Conservation (phyloP, 495 filamentous ascomycete species). For the Penicillium bialowiezense region DNA sequence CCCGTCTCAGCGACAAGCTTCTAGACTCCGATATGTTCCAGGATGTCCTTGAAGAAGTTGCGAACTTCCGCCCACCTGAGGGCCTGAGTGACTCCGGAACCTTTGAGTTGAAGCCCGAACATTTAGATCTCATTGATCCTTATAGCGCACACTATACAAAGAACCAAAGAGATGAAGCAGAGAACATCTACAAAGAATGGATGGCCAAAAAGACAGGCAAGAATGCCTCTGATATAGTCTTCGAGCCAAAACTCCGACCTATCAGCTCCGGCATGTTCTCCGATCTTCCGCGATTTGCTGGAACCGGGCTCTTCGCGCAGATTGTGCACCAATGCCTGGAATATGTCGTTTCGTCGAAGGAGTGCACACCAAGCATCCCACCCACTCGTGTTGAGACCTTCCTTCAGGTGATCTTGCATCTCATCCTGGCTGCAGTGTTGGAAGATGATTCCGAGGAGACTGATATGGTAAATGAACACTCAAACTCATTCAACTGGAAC, state of each 20-base stretch:
- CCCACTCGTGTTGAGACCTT: slow-evolving; percentile 84
- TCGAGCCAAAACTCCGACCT: slow-evolving; percentile 79
- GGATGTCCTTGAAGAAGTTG: slow-evolving; percentile 86
- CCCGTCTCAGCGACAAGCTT: slow-evolving; percentile 58
- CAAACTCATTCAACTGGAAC: slow-evolving; percentile 63
- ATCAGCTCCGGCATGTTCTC: slow-evolving; percentile 75
- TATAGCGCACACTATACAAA: slow-evolving; percentile 94
- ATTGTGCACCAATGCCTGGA: slow-evolving; percentile 84
- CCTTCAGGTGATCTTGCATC: slow-evolving; percentile 84
- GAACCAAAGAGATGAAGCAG: slow-evolving; percentile 95
- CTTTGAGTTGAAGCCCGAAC: slow-evolving; percentile 86
- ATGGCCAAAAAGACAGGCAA: slow-evolving; percentile 86
- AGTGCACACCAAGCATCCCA: slow-evolving; percentile 67
- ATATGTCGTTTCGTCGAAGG: slow-evolving; percentile 65
- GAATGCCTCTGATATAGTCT: slow-evolving; percentile 79
- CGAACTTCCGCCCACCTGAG: slow-evolving; percentile 84
- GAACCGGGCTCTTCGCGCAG: slow-evolving; percentile 82
- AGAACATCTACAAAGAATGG: slow-evolving; percentile 80
- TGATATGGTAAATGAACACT: slow-evolving; percentile 42
- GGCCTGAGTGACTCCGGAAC: slow-evolving; percentile 88
- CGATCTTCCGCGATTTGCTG: slow-evolving; percentile 71
- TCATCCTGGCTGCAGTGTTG: slow-evolving; percentile 75
- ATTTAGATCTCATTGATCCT: slow-evolving; percentile 82
- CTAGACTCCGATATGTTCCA: slow-evolving; percentile 73
- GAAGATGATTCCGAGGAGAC: slow-evolving; percentile 71